Conservation (phyloP, 1,284 basidiomycete genomes). For the Mixia osmundae region DNA sequence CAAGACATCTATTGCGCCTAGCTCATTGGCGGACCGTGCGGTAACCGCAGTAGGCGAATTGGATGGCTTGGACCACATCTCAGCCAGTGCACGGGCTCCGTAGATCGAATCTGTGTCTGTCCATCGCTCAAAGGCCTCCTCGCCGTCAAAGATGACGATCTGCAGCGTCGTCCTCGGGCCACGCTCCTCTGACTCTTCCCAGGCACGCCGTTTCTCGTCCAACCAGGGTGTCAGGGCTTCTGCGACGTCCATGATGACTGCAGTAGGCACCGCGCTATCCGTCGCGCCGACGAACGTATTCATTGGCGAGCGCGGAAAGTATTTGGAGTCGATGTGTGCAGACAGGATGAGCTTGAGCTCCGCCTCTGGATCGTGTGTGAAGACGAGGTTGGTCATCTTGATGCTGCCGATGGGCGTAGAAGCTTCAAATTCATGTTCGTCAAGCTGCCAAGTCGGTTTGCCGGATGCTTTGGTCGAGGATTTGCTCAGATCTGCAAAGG, state of each 20-base stretch:
- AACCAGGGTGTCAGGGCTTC: slow-evolving; percentile 51
- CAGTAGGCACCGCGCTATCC: slow-evolving; percentile 87
- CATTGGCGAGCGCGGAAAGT: slow-evolving; percentile 41
- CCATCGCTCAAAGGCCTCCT: slow-evolving; percentile 87
- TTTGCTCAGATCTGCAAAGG: slow-evolving; percentile 11
- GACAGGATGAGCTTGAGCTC: slow-evolving; percentile 58
- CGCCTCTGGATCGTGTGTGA: slow-evolving; percentile 76
- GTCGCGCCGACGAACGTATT: slow-evolving; percentile 93
- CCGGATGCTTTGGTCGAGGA: neutral
- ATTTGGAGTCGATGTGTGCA: slow-evolving; percentile 93
- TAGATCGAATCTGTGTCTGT: slow-evolving; percentile 76
- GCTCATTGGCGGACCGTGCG: slow-evolving; percentile 33
- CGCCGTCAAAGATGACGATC: slow-evolving; percentile 92
- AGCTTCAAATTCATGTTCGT: slow-evolving; percentile 42
- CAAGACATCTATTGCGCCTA: slow-evolving; percentile 59
- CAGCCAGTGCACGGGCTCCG: slow-evolving; percentile 65
- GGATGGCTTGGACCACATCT: slow-evolving; percentile 36
- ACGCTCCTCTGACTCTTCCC: slow-evolving; percentile 31
- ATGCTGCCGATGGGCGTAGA: slow-evolving; percentile 63
- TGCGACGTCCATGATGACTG: slow-evolving; percentile 73
- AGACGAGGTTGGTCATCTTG: slow-evolving; percentile 72
- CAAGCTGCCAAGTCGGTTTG: slow-evolving; percentile 6
- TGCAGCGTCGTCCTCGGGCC: slow-evolving; percentile 52
- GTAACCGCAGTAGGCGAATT: slow-evolving; percentile 34
- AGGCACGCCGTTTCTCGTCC: slow-evolving; percentile 29